These are phyloP conservation scores for Pyrenopolyporus hunteri DNA, from an alignment of 495 filamentous ascomycete species.

Conservation along the genomic window DNA sequence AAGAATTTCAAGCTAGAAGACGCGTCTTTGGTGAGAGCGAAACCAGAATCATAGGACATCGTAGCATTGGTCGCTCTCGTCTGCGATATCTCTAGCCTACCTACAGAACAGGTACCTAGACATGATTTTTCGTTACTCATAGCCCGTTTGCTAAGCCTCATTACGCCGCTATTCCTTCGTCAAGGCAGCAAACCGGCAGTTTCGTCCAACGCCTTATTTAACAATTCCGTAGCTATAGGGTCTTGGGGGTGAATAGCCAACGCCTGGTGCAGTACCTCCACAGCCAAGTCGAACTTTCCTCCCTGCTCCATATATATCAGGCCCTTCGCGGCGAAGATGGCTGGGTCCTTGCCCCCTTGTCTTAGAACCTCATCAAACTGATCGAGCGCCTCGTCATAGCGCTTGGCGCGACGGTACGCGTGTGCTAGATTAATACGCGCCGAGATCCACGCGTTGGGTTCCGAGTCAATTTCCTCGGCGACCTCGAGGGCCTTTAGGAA, in stretches of 20 bases:
- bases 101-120: neutral
- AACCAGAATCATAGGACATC: neutral
- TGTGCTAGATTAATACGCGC: conserved; percentile 90
- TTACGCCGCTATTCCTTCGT: neutral
- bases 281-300: conserved; percentile 67
- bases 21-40: no score
- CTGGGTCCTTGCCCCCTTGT: conserved; percentile 73
- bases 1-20: no score
- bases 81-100: neutral
- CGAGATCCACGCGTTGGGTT: conserved; percentile 83
- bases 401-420: conserved; percentile 75
- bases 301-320: conserved; percentile 72
- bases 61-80: neutral
- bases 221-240: conserved; percentile 73
- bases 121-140: conserved; percentile 13
- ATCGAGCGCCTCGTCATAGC: conserved; percentile 70
- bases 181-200: conserved; percentile 50
- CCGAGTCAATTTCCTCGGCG: conserved; percentile 78
- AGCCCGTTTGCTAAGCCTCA: neutral
- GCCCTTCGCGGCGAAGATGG: conserved; percentile 75
- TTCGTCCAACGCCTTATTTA: conserved; percentile 76
- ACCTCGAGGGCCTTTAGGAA: conserved; percentile 78
- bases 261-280: conserved; percentile 73
- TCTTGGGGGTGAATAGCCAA: conserved; percentile 72
- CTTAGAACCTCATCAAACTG: conserved; percentile 84